Evolutionary conservation across 2,329 filamentous ascomycete genomes (phyloP), one percentile per base, ranked within the genome.

Genomic region (Hypoxylon sp.): DNA sequence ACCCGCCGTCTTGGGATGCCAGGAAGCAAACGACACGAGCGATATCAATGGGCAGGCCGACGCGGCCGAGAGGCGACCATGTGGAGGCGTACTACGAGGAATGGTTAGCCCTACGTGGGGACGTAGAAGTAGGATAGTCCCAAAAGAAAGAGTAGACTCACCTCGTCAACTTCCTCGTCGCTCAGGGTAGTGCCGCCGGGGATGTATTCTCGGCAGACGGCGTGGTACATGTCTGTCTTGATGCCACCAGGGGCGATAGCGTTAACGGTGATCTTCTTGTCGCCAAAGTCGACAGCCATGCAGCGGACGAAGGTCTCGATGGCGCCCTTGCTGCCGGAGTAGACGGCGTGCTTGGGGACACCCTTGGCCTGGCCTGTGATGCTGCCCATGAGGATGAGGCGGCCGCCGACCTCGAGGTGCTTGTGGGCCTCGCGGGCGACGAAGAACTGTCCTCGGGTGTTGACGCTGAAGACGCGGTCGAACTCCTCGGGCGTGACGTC

Each of bases 221-320:
- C 83, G 78, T 89, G 84, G 78, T 87, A 90, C 88, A 90, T 90
- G 71, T 90, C 88, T 12, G 85, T 88, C 80, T 89, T 89, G 77
- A 89, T 89, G 12, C 87, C 88, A 59, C 88, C 89, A 0, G 89
- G 89, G 0, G 89, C 89, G 30, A 91, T 83, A 45, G 85, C 87
- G 73, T 91, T 91, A 76, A 90, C 87, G 0, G 88, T 90, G 75
- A 90, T 89, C 59, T 87, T 86, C 73, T 88, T 84, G 80, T 89
- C 85, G 56, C 89, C 87, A 70, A 86, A 88, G 80, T 91, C 89
- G 48, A 88, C 89, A 4, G 91, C 89, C 79, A 93, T 91, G 71
- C 86, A 88, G 76, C 91, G 89, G 70, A 91, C 89, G 78, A 93
- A 92, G 9, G 89, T 90, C 79, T 93, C 91, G 65, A 93, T 89